phyloP scores from a whole-genome alignment of 2,329 filamentous ascomycete species.

The Cladophialophora bantiana region DNA sequence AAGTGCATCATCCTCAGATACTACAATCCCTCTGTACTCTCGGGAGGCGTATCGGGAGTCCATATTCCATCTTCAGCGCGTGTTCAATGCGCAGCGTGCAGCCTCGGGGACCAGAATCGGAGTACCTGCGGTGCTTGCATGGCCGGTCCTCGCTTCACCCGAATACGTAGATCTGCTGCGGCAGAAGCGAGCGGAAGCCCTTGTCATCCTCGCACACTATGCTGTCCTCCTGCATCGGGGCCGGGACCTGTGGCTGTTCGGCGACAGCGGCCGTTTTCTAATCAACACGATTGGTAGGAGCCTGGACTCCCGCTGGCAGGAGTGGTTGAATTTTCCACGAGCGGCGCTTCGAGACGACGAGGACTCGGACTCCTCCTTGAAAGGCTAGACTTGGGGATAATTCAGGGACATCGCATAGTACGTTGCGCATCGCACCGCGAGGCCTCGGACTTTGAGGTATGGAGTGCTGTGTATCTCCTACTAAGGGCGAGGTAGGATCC shows the following conservation, averaged over 20 bases:
- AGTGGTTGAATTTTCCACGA: conserved; percentile 19
- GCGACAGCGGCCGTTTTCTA: conserved; percentile 41
- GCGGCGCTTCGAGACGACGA: conserved; percentile 5
- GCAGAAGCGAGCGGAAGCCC: conserved; percentile 47
- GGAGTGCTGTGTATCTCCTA: too few relatives aligned
- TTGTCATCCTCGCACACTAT: conserved; percentile 43
- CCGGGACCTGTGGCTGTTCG: conserved; percentile 28
- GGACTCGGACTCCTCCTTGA: not conserved
- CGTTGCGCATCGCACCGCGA: not conserved
- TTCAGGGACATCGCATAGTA: not conserved
- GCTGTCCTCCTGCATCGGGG: conserved; percentile 39
- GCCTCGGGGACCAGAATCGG: not conserved
- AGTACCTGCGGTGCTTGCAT: conserved; percentile 39
- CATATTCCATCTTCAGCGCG: conserved; percentile 27
- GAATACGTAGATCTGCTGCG: conserved; percentile 46
- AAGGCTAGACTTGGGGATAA: not conserved
- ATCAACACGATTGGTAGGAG: conserved; percentile 25
- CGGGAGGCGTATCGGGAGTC: conserved; percentile 27
- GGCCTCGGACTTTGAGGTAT: too few relatives aligned
- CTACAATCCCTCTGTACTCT: conserved; percentile 5
- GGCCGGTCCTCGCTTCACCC: conserved; percentile 46
- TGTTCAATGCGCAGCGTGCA: conserved; percentile 25
- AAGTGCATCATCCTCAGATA: conserved; percentile 12
- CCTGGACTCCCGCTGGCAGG: conserved; percentile 25
- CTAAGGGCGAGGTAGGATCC: too few relatives aligned